Conservation (phyloP, 1,139 yeast species). For the Suhomyces bolitotheri region DNA sequence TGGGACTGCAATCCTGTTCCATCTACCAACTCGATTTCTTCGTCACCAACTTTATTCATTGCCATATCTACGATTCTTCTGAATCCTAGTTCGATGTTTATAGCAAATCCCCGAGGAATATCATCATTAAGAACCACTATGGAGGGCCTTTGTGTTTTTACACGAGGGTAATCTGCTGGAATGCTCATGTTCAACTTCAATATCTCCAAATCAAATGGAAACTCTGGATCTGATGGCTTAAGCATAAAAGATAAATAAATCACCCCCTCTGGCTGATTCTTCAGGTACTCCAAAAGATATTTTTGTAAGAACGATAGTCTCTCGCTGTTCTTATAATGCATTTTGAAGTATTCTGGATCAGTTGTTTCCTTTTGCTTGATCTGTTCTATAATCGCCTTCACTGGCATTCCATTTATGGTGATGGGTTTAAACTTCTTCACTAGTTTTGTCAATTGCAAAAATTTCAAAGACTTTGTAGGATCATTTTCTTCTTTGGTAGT, state of each 20-base stretch:
- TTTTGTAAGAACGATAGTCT: slow-evolving; percentile 17
- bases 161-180: slow-evolving; percentile 57
- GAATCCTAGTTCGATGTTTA: slow-evolving; percentile 68
- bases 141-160: slow-evolving; percentile 35
- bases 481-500: slow-evolving; percentile 9
- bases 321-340: slow-evolving; percentile 13
- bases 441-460: slow-evolving; percentile 25
- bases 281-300: slow-evolving; percentile 17
- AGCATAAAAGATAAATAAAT: slow-evolving; percentile 38
- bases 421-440: slow-evolving; percentile 30
- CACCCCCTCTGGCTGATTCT: slow-evolving; percentile 15
- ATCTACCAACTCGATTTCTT: slow-evolving; percentile 38
- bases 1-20: slow-evolving; percentile 55
- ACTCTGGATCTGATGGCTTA: slow-evolving; percentile 72
- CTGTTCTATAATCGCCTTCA: slow-evolving; percentile 19
- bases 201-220: slow-evolving; percentile 60
- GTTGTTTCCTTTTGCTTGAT: slow-evolving; percentile 11
- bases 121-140: slow-evolving; percentile 61
- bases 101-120: slow-evolving; percentile 70
- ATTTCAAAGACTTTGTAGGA: slow-evolving; percentile 16
- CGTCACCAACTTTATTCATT: slow-evolving; percentile 22
- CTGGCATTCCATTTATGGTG: slow-evolving; percentile 35
- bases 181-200: slow-evolving; percentile 54
- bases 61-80: slow-evolving; percentile 47
- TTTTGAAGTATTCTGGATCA: slow-evolving; percentile 9